Percentiles rank a stretch among this genome's conserved stretches.
These are phyloP conservation scores for Peterozyma toletana DNA, from an alignment of 805 yeast species.

Conservation along the genomic window DNA sequence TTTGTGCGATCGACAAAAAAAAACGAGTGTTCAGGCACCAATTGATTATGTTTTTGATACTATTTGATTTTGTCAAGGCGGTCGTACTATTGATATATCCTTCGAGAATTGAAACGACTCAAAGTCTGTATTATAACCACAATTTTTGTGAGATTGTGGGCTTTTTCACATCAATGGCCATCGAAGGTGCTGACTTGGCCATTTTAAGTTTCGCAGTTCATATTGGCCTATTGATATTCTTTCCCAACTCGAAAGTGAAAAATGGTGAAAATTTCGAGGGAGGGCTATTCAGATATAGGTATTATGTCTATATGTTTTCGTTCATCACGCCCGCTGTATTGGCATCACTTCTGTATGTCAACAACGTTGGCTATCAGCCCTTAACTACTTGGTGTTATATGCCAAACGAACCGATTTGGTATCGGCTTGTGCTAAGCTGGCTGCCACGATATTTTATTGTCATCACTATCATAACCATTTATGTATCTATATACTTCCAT, in stretches of 20 bases:
- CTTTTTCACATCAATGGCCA: conserved; percentile 71
- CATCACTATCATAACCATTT: conserved; percentile 53
- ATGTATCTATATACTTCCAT: conserved; percentile 64
- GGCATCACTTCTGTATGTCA: conserved; percentile 67
- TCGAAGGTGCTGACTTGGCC: conserved; percentile 83
- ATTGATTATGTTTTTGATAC: conserved; percentile 58
- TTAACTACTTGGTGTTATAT: conserved; percentile 74
- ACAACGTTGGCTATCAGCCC: conserved; percentile 48
- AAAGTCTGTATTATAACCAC: conserved; percentile 36
- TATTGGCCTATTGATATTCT: conserved; percentile 66
- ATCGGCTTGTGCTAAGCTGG: conserved; percentile 70
- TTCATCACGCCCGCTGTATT: conserved; percentile 56
- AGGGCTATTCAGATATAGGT: conserved; percentile 58
- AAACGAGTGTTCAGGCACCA: conserved; percentile 62
- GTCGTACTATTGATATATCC: conserved; percentile 64
- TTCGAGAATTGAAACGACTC: conserved; percentile 38
- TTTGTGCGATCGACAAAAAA: conserved; percentile 57
- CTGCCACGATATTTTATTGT: conserved; percentile 69
- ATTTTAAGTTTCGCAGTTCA: conserved; percentile 79
- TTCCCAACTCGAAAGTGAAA: conserved; percentile 31
- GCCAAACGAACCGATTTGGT: conserved; percentile 69
- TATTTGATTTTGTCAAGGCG: conserved; percentile 73
- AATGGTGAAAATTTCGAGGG: conserved; percentile 47
- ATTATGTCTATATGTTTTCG: conserved; percentile 49
- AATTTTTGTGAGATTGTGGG: conserved; percentile 63